Evolutionary conservation across 169 alveolate genomes (phyloP).

Genomic region (Plasmodium inui): DNA sequence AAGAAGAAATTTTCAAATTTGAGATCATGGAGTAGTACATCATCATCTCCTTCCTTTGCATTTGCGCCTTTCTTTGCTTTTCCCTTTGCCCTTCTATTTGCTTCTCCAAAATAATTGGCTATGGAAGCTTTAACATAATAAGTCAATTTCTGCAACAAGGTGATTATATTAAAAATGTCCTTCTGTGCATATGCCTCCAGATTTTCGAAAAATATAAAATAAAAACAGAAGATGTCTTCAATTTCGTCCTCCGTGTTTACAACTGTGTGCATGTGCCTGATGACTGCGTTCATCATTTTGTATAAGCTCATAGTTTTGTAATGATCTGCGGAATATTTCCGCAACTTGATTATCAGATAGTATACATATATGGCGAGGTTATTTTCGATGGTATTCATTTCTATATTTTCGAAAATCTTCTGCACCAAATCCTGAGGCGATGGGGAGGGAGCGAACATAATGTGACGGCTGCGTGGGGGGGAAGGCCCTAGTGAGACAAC

Average conservation of each 20-base stretch:
- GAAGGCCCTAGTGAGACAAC: no score
- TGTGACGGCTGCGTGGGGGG: neutral
- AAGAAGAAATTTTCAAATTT: slow-evolving; percentile 71
- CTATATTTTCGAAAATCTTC: slow-evolving; percentile 42
- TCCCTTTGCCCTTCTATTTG: neutral
- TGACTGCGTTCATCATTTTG: slow-evolving; percentile 68
- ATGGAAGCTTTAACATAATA: slow-evolving; percentile 39
- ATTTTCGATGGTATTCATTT: slow-evolving; percentile 30
- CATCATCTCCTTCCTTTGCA: neutral
- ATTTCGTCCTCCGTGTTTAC: slow-evolving; percentile 51
- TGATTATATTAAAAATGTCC: slow-evolving; percentile 69
- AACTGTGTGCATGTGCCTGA: slow-evolving; percentile 61
- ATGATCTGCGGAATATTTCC: slow-evolving; percentile 33
- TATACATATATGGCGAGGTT: slow-evolving; percentile 32
- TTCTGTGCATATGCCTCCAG: slow-evolving; percentile 53
- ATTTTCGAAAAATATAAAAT: slow-evolving; percentile 70
- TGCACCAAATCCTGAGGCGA: slow-evolving; percentile 46
- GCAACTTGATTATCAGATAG: slow-evolving; percentile 46
- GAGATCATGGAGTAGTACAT: neutral
- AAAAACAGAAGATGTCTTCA: slow-evolving; percentile 57
- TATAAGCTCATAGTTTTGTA: slow-evolving; percentile 37
- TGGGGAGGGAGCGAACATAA: neutral
- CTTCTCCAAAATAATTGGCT: slow-evolving; percentile 15
- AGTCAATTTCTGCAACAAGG: slow-evolving; percentile 45
- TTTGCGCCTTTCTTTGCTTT: neutral